Base-by-base conservation (phyloP, 345 rosid genomes). In the Geranium brycei region DNA sequence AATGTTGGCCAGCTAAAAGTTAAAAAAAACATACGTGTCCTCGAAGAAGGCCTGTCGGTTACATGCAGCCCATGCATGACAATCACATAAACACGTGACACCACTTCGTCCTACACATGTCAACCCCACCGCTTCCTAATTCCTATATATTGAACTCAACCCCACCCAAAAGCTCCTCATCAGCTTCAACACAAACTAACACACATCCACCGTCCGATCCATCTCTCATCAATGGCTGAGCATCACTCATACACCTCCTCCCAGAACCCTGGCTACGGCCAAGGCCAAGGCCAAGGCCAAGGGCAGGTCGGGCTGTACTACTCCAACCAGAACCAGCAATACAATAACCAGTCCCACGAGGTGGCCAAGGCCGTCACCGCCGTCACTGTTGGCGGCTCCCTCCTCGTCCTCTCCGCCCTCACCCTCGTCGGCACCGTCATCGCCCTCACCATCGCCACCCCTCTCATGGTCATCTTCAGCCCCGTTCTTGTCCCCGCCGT, bases 401-500 rank as follows among this genome's bases (percentile, higher is more conserved):
- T 89, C 17, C 77, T 89, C 38, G 66, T 89, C 7, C 91, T 89
- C 67, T 87, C 97, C 6, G 84, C 91, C 31, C 73, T 89, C 23
- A 89, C 76, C 57, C 79, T 91, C 0, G 85, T 78, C 1, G 92
- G 84, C 53, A 89, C 96, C 0, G 95, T 91, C 68, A 89, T 91
- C 15, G 85, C 76, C 17, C 81, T 91, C 69, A 81, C 84, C 64
- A 72, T 91, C 1, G 96, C 85, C 19, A 91, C 95, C 7, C 98
- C 95, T 1, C 75, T 91, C 56, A 75, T 91, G n/a, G 89, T 91
- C 65, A 83, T 89, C 16, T 87, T 83, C 77, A 91, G 96, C 70
- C 98, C 96, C 0, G 87, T 91, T 51, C 81, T 91, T 1, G 86
- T 91, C 67, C 98, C 95, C 0, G 91, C 93, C 7, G 77, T 85